Evolutionary conservation across 768 basidiomycete species (phyloP).

Genomic region (Daedaleopsis nitida): DNA sequence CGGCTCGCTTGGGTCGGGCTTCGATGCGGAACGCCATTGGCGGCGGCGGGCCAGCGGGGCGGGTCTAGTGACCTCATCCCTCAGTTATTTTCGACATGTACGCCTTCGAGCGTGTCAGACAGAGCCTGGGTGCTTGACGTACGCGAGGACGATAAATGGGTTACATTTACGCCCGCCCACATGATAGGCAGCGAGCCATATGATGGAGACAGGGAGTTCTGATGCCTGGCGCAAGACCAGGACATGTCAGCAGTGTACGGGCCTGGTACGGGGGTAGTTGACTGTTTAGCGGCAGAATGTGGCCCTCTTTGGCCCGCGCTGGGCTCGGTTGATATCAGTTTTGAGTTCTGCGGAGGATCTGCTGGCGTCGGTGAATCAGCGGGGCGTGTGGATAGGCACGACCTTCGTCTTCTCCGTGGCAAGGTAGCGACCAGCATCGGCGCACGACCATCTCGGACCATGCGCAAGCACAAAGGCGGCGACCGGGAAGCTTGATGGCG

Average conservation of each 20-base stretch:
- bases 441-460: not conserved
- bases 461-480: conserved; percentile 3
- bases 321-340: not conserved
- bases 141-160: not conserved
- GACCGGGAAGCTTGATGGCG: conserved; percentile 15
- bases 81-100: conserved; percentile 15
- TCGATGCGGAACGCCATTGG: not conserved
- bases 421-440: not conserved
- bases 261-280: not conserved
- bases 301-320: not conserved
- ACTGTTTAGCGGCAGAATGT: not conserved
- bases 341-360: not conserved
- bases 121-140: not conserved
- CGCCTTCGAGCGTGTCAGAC: conserved; percentile 7
- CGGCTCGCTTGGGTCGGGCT: not conserved
- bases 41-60: conserved; percentile 4
- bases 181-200: conserved; percentile 4
- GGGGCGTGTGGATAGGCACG: conserved; percentile 2
- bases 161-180: conserved; percentile 5
- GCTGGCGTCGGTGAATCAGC: conserved; percentile 16
- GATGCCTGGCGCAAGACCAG: conserved; percentile 14
- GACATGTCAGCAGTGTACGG: not conserved
- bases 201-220: conserved; percentile 2
- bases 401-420: not conserved
- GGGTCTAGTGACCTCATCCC: conserved; percentile 9